A percentile compares a stretch with the other conserved stretches of the same genome.
phyloP scores from a whole-genome alignment of 768 basidiomycete species.

The Panaeolus papilionaceus region DNA sequence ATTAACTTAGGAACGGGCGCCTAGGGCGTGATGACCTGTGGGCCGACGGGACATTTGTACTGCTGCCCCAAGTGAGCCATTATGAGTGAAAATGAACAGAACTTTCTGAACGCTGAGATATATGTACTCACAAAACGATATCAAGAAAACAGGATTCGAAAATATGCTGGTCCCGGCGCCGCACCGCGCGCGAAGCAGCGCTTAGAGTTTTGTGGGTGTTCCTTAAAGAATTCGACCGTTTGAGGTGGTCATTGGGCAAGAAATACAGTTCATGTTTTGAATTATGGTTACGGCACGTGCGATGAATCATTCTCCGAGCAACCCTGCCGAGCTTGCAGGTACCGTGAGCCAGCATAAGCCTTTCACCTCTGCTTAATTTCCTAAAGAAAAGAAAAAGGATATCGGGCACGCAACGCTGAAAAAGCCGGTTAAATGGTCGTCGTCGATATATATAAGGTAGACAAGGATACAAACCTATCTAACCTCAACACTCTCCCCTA shows the following conservation, averaged over 20 bases:
- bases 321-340: background rate
- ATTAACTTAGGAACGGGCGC: slow-evolving; percentile 5
- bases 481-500: background rate
- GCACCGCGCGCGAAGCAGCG: background rate
- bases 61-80: background rate
- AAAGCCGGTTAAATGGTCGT: background rate
- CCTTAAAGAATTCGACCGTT: background rate
- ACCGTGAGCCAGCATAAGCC: background rate
- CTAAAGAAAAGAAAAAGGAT: background rate
- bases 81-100: background rate
- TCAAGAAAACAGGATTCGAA: background rate
- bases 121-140: background rate
- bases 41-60: background rate
- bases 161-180: background rate
- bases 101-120: background rate
- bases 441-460: background rate
- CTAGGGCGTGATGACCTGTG: background rate
- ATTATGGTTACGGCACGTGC: slow-evolving; percentile 1
- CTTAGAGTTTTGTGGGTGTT: slow-evolving; percentile 1
- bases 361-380: background rate
- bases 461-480: background rate
- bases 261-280: background rate
- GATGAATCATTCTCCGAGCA: slow-evolving; percentile 4
- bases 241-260: background rate
- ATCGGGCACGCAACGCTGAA: background rate